A percentile compares a stretch with the other conserved stretches of the same genome.
Evolutionary conservation across 768 basidiomycete species (phyloP).

Genomic region (Lactifluus volemus): DNA sequence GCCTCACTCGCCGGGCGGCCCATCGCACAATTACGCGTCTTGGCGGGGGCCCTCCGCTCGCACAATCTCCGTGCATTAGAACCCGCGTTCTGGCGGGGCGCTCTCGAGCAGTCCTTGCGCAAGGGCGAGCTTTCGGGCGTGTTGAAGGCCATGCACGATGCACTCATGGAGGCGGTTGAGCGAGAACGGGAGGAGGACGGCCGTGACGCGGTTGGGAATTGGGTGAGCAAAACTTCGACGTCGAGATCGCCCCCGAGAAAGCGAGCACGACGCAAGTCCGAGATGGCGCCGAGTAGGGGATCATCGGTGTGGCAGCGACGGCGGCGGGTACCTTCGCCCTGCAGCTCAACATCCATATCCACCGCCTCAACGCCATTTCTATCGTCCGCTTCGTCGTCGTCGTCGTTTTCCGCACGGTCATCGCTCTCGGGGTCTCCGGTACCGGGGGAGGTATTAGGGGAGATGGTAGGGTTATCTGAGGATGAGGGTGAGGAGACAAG

Average conservation of each 20-base stretch:
- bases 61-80: slow-evolving; percentile 1
- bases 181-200: not conserved
- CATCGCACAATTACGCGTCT: not conserved
- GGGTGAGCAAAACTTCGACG: not conserved
- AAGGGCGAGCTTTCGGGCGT: not conserved
- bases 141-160: not conserved
- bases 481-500: not conserved
- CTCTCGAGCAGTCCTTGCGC: not conserved
- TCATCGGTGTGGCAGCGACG: not conserved
- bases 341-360: not conserved
- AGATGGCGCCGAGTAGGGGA: not conserved
- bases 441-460: not conserved
- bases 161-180: not conserved
- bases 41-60: not conserved
- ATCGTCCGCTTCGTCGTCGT: not conserved
- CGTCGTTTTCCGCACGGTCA: not conserved
- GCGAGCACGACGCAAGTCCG: not conserved
- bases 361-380: slow-evolving; percentile 4
- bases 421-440: not conserved
- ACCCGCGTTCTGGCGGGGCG: not conserved
- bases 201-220: not conserved
- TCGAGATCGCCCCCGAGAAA: not conserved
- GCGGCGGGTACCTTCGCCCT: not conserved
- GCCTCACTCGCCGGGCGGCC: not conserved
- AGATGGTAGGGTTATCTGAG: not conserved